phyloP scores from a whole-genome alignment of 345 rosid genomes.

The Eucalyptus globulus region DNA sequence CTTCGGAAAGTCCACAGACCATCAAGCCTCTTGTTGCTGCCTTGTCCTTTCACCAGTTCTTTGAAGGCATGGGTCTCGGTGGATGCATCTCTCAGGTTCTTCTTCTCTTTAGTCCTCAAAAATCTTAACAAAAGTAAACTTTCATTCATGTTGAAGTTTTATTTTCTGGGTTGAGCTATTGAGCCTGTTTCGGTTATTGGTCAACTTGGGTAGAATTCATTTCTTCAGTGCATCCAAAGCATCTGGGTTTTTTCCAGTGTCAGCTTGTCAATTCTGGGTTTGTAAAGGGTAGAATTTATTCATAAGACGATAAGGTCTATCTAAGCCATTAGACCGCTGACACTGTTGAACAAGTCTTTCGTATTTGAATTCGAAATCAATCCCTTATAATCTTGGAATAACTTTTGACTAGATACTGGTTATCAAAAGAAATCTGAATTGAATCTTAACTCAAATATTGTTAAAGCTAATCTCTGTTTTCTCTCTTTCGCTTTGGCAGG shows the following conservation, averaged over 20 bases:
- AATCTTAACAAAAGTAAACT: not conserved
- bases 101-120: not conserved
- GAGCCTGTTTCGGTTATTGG: not conserved
- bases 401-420: not conserved
- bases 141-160: not conserved
- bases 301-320: not conserved
- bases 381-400: not conserved
- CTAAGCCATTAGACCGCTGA: not conserved
- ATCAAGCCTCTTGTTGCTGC: slow-evolving; percentile 50
- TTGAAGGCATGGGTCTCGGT: slow-evolving; percentile 75
- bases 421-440: not conserved
- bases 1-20: slow-evolving; percentile 34
- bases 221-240: not conserved
- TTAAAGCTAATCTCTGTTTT: not conserved
- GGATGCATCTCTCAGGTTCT: slow-evolving; percentile 53
- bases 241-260: not conserved
- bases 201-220: not conserved
- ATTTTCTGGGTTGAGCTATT: not conserved
- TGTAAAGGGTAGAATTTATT: not conserved
- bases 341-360: not conserved
- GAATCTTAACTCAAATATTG: not conserved
- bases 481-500: slow-evolving; percentile 1
- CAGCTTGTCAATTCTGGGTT: not conserved
- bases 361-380: not conserved
- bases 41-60: slow-evolving; percentile 66